A percentile compares a stretch with the other conserved stretches of the same genome.
These are phyloP conservation scores for Ceratobasidium papillatum DNA, from an alignment of 1,284 basidiomycete species.

Conservation along the genomic window DNA sequence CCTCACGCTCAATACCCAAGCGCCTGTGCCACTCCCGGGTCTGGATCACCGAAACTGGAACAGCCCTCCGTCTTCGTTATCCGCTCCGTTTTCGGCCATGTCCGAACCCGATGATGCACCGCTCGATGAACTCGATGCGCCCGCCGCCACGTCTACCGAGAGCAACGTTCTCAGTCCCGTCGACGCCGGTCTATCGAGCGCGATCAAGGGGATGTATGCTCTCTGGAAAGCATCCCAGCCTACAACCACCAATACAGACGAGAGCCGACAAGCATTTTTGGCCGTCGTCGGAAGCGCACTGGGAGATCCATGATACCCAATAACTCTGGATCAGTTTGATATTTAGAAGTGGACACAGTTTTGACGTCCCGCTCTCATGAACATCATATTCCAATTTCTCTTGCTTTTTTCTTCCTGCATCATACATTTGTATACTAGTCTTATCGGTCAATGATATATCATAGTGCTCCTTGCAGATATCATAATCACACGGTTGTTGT, in stretches of 20 bases:
- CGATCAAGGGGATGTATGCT: constrained; percentile 36
- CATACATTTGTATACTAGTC: constrained; percentile 1
- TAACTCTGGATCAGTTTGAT: not conserved
- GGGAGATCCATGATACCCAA: not conserved
- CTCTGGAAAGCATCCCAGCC: constrained; percentile 27
- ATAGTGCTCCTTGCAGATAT: not conserved
- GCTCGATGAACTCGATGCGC: constrained; percentile 6
- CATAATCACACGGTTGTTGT: not conserved
- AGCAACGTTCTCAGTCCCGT: constrained; percentile 10
- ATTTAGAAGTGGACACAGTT: not conserved
- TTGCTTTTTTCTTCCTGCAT: not conserved
- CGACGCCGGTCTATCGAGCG: constrained; percentile 3
- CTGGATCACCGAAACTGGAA: constrained; percentile 36
- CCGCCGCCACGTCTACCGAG: not conserved
- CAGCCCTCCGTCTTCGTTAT: constrained; percentile 35
- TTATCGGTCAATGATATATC: constrained; percentile 9
- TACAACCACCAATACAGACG: not conserved
- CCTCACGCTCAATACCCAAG: constrained; percentile 13
- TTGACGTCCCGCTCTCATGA: not conserved
- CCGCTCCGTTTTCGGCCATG: constrained; percentile 34
- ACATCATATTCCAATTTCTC: not conserved
- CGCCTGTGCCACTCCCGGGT: constrained; percentile 13
- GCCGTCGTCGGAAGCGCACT: constrained; percentile 17
- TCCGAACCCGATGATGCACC: constrained; percentile 37
- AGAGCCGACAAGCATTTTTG: constrained; percentile 30